phyloP scores from a whole-genome alignment of 257 asterid species.

The Ocimum tenuiflorum region DNA sequence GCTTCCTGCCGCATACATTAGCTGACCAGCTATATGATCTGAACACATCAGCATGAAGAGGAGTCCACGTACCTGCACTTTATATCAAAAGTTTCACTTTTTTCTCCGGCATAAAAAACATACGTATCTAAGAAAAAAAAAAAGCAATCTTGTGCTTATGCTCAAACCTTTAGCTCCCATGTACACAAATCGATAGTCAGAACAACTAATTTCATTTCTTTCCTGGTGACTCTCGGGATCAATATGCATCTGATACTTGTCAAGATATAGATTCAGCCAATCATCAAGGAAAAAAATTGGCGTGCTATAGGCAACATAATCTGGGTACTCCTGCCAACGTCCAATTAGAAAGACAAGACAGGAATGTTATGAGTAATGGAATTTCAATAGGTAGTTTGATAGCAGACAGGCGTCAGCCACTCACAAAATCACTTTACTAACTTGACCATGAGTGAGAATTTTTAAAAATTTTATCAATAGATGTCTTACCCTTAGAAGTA shows the following conservation, averaged over 20 bases:
- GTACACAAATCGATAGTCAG: slow-evolving; percentile 95
- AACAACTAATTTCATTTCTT: slow-evolving; percentile 65
- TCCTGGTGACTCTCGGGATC: slow-evolving; percentile 43
- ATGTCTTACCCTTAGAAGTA: slow-evolving; percentile 20
- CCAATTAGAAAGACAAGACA: slow-evolving; percentile 11
- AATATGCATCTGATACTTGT: slow-evolving; percentile 63
- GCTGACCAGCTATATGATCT: slow-evolving; percentile 99
- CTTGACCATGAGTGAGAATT: slow-evolving; percentile 16
- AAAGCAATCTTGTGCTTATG: slow-evolving; percentile 10
- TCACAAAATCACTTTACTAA: neutral
- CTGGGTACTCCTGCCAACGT: slow-evolving; percentile 76
- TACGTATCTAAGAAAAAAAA: slow-evolving; percentile 10
- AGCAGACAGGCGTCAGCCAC: neutral
- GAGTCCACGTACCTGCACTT: slow-evolving; percentile 88
- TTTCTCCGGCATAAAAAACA: neutral
- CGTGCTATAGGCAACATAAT: slow-evolving; percentile 66
- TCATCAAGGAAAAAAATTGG: slow-evolving; percentile 74
- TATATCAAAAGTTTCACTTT: neutral
- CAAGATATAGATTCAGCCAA: slow-evolving; percentile 94
- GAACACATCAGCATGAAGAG: slow-evolving; percentile 98
- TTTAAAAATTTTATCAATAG: slow-evolving; percentile 11
- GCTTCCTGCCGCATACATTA: slow-evolving; percentile 83
- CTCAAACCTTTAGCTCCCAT: slow-evolving; percentile 91
- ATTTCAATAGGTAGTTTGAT: neutral
- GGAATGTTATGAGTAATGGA: neutral